phyloP scores from a whole-genome alignment of 495 filamentous ascomycete genomes.

The Xylona heveae region DNA sequence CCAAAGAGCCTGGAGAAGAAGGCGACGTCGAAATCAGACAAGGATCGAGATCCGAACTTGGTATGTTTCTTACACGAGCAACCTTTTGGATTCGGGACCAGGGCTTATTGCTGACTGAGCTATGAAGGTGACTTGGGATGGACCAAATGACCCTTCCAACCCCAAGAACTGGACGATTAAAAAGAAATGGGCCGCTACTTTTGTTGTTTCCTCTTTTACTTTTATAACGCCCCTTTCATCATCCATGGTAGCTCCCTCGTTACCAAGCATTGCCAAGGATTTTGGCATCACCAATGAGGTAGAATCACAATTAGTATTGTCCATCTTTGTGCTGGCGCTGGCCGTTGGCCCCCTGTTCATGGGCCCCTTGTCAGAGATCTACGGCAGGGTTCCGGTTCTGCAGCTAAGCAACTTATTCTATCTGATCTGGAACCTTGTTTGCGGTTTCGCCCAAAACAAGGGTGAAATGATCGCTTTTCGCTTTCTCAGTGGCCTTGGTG shows the following conservation, averaged over 20 bases:
- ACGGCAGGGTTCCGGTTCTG: slow-evolving; percentile 15
- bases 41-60: background rate
- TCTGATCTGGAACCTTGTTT: slow-evolving; percentile 17
- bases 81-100: background rate
- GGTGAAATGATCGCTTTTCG: slow-evolving; percentile 14
- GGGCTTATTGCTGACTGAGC: background rate
- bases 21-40: background rate
- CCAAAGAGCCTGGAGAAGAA: background rate
- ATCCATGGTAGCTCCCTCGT: slow-evolving; percentile 15
- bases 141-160: slow-evolving; percentile 11
- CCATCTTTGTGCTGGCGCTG: slow-evolving; percentile 30
- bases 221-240: slow-evolving; percentile 13
- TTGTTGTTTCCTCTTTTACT: slow-evolving; percentile 12
- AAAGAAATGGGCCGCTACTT: slow-evolving; percentile 9
- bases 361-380: slow-evolving; percentile 19
- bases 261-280: slow-evolving; percentile 8
- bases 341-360: slow-evolving; percentile 22
- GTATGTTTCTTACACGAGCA: slow-evolving; percentile 1
- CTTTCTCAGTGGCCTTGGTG: slow-evolving; percentile 17
- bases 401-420: slow-evolving; percentile 14
- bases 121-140: slow-evolving; percentile 1
- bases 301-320: slow-evolving; percentile 18
- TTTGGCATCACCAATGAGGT: slow-evolving; percentile 8
- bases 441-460: slow-evolving; percentile 15
- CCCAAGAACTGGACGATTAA: slow-evolving; percentile 12